These are phyloP conservation scores for Xerocomus amazonicus DNA, from an alignment of 1,284 basidiomycete genomes.

Conservation along the genomic window DNA sequence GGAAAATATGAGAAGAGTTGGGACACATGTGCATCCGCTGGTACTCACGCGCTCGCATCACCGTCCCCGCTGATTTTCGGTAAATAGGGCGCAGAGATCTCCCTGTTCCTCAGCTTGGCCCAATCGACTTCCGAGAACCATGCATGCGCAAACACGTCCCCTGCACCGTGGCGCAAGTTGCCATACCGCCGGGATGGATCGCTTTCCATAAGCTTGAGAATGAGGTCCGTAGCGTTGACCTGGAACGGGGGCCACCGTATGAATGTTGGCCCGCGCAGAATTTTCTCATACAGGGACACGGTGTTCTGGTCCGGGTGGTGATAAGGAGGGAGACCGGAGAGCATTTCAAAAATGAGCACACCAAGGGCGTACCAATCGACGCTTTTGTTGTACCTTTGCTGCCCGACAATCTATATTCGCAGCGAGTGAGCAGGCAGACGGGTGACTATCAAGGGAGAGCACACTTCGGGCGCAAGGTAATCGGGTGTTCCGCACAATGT, in stretches of 20 bases:
- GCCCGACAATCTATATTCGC: slow-evolving; percentile 66
- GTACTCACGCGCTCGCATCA: slow-evolving; percentile 84
- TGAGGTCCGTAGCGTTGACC: slow-evolving; percentile 80
- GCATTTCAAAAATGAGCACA: slow-evolving; percentile 97
- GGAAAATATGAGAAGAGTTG: not conserved
- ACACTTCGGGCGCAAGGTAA: slow-evolving; percentile 88
- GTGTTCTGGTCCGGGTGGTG: slow-evolving; percentile 66
- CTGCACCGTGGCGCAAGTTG: slow-evolving; percentile 88
- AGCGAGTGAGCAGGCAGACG: not conserved
- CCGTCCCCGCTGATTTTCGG: slow-evolving; percentile 85
- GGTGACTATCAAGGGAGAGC: slow-evolving; percentile 7
- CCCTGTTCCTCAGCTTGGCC: slow-evolving; percentile 77
- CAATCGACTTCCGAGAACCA: slow-evolving; percentile 99
- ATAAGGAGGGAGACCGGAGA: slow-evolving; percentile 81
- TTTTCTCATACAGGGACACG: slow-evolving; percentile 75
- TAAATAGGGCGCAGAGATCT: slow-evolving; percentile 96
- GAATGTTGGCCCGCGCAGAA: slow-evolving; percentile 67
- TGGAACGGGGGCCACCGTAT: slow-evolving; percentile 94
- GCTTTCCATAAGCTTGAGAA: slow-evolving; percentile 85
- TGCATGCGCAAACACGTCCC: slow-evolving; percentile 93
- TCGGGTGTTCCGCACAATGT: slow-evolving; percentile 98
- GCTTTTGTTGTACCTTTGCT: slow-evolving; percentile 93
- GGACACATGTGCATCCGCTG: not conserved
- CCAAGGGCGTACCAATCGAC: slow-evolving; percentile 99
- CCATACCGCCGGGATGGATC: slow-evolving; percentile 93